phyloP scores from a whole-genome alignment of 257 asterid species.

The Capsicum baccatum region DNA sequence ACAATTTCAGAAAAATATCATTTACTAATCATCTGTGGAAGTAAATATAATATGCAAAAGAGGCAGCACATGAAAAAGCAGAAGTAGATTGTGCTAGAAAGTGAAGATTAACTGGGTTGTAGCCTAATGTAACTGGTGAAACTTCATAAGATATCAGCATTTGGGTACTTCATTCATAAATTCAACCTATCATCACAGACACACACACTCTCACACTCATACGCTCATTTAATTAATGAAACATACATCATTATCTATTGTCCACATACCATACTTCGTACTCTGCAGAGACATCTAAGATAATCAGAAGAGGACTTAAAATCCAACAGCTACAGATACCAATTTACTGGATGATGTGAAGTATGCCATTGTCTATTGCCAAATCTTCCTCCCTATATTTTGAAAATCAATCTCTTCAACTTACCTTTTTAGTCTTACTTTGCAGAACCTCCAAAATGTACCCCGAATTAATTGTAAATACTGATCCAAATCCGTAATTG shows the following conservation, averaged over 20 bases:
- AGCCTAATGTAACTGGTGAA: conserved; percentile 4
- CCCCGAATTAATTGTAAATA: neutral
- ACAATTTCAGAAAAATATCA: conserved; percentile 21
- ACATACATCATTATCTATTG: neutral
- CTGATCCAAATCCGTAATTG: conserved; percentile 4
- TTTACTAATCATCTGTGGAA: neutral
- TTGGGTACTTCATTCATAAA: neutral
- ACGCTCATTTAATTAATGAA: neutral
- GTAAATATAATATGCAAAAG: neutral
- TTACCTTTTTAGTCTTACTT: neutral
- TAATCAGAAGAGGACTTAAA: neutral
- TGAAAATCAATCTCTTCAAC: neutral
- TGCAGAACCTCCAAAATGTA: neutral
- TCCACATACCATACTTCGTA: neutral
- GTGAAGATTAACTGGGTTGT: neutral
- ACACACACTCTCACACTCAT: neutral
- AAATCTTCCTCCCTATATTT: conserved; percentile 17
- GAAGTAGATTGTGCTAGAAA: neutral
- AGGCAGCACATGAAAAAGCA: neutral
- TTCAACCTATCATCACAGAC: neutral
- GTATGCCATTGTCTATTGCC: neutral
- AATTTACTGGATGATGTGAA: neutral
- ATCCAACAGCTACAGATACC: neutral
- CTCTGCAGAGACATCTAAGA: neutral
- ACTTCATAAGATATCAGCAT: neutral